These are phyloP conservation scores for Mycena epipterygia DNA, from an alignment of 768 basidiomycete species.

Conservation along the genomic window DNA sequence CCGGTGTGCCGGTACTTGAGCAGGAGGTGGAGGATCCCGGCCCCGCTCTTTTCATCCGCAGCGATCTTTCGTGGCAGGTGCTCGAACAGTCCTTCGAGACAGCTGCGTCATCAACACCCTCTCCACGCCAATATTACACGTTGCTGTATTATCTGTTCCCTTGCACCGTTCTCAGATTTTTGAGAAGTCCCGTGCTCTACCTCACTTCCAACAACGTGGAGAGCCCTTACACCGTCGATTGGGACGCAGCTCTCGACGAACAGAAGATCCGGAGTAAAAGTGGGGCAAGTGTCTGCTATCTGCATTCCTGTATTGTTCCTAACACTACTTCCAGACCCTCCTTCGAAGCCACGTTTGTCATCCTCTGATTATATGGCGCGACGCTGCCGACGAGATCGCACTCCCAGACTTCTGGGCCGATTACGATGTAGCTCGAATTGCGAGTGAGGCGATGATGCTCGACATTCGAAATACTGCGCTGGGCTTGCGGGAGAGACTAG, in stretches of 20 bases:
- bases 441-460: constrained; percentile 78
- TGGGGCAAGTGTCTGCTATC: constrained; percentile 64
- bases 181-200: constrained; percentile 77
- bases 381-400: constrained; percentile 73
- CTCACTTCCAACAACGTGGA: constrained; percentile 63
- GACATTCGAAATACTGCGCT: constrained; percentile 69
- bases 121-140: constrained; percentile 78
- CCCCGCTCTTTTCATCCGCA: constrained; percentile 57
- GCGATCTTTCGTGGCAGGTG: constrained; percentile 76
- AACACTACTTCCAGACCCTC: constrained; percentile 61
- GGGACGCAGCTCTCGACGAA: constrained; percentile 79
- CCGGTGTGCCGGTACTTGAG: constrained; percentile 52
- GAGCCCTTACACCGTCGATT: constrained; percentile 76
- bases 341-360: constrained; percentile 82
- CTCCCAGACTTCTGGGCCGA: constrained; percentile 77
- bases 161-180: constrained; percentile 86
- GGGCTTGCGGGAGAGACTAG: constrained; percentile 55
- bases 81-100: constrained; percentile 73
- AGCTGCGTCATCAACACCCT: constrained; percentile 67
- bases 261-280: constrained; percentile 78
- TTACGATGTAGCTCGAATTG: constrained; percentile 72
- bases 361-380: constrained; percentile 77
- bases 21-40: constrained; percentile 51
- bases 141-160: constrained; percentile 93
- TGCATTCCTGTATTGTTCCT: constrained; percentile 1